Conservation (phyloP, 2,329 filamentous ascomycete genomes). For the Albophoma yamanashiensis region DNA sequence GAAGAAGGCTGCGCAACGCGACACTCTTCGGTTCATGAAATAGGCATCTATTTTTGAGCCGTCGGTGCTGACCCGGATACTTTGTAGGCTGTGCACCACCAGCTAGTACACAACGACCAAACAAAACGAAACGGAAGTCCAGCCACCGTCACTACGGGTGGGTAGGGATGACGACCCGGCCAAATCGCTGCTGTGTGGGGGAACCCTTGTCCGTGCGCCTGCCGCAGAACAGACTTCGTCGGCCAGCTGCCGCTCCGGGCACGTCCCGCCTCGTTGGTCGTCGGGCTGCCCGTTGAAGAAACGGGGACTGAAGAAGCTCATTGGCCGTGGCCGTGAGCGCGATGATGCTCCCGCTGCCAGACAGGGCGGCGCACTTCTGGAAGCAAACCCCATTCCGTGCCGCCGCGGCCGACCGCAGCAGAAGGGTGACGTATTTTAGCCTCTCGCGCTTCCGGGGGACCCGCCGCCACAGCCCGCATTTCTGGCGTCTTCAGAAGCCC, state of each 20-base stretch:
- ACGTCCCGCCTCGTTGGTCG: not conserved
- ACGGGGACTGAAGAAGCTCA: too few relatives aligned
- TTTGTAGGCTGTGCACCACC: not conserved
- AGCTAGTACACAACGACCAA: not conserved
- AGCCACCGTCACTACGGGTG: not conserved
- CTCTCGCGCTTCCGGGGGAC: not conserved
- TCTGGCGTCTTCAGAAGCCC: not conserved
- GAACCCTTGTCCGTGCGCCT: not conserved
- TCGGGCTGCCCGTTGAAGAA: not conserved
- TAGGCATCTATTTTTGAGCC: too few relatives aligned
- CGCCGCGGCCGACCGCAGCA: not conserved
- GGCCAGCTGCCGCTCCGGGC: not conserved
- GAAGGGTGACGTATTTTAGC: not conserved
- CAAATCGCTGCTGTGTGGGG: not conserved
- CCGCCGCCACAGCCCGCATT: not conserved
- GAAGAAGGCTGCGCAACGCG: not conserved
- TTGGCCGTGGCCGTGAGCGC: too few relatives aligned
- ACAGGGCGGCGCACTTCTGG: not conserved
- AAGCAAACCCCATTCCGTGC: not conserved
- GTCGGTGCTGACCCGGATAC: not conserved
- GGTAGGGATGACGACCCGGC: not conserved
- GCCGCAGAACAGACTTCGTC: not conserved
- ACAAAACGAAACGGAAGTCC: not conserved
- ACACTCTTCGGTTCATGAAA: not conserved
- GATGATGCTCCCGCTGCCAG: too few relatives aligned